Percentiles rank a stretch among this genome's conserved stretches.
Conservation (phyloP, 768 basidiomycete genomes). For the Psilocybe azurescens region DNA sequence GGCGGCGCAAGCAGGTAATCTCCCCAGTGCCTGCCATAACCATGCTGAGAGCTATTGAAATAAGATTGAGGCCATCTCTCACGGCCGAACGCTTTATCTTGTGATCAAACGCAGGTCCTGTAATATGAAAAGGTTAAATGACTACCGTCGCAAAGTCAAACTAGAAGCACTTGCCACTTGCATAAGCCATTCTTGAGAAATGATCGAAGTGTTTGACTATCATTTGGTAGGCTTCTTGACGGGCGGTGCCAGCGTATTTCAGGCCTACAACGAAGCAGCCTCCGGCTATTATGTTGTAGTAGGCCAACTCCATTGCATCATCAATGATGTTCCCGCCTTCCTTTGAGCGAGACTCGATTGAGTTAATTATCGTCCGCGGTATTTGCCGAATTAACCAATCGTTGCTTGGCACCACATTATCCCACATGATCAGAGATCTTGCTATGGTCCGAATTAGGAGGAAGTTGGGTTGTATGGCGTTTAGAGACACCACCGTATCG, state of each 20-base stretch:
- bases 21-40: conserved; percentile 99
- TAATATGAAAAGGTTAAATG: conserved; percentile 4
- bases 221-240: conserved; percentile 85
- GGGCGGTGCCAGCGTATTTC: conserved; percentile 93
- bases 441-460: conserved; percentile 83
- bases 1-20: conserved; percentile 82
- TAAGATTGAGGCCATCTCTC: conserved; percentile 85
- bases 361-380: conserved; percentile 66
- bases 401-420: conserved; percentile 67
- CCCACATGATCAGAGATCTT: conserved; percentile 86
- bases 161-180: conserved; percentile 55
- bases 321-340: conserved; percentile 52
- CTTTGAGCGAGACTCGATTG: conserved; percentile 57
- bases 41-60: conserved; percentile 86
- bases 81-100: conserved; percentile 88
- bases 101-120: conserved; percentile 83
- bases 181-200: conserved; percentile 73
- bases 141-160: conserved; percentile 1
- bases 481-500: conserved; percentile 76
- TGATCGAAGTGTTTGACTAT: conserved; percentile 84
- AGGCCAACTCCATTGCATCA: conserved; percentile 84
- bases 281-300: conserved; percentile 90
- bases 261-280: conserved; percentile 91
- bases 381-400: conserved; percentile 79
- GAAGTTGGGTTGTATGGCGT: conserved; percentile 88